These are phyloP conservation scores for Penicillium psychrosexuale DNA, from an alignment of 2,329 filamentous ascomycete species.

Conservation along the genomic window DNA sequence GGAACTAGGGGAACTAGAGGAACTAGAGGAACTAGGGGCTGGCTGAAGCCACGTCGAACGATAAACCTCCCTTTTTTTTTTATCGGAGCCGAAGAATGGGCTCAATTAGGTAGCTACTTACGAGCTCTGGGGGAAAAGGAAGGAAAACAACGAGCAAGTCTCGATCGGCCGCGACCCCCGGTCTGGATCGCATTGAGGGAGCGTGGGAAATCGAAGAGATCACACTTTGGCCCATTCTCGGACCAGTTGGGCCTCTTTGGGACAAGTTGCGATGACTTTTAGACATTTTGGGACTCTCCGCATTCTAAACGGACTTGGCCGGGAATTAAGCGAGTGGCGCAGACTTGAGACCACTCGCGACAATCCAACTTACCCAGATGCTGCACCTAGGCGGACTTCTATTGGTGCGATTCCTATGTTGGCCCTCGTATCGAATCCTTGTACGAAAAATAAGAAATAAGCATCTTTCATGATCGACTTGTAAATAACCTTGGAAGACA, in stretches of 20 bases:
- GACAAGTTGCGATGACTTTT: neutral
- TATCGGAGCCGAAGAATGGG: constrained; percentile 16
- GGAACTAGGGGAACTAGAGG: neutral
- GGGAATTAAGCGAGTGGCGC: constrained; percentile 28
- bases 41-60: constrained; percentile 7
- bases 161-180: constrained; percentile 11
- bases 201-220: neutral
- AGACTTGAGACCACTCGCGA: neutral
- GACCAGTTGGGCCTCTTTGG: neutral
- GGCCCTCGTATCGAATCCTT: neutral
- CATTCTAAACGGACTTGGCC: constrained; percentile 23
- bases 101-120: neutral
- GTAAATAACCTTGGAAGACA: neutral
- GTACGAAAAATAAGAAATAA: neutral
- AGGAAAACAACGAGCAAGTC: neutral
- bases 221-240: neutral
- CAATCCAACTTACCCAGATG: no score
- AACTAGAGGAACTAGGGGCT: constrained; percentile 2
- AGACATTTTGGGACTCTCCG: constrained; percentile 1
- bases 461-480: neutral
- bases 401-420: neutral
- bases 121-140: neutral
- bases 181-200: constrained; percentile 3
- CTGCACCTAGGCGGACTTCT: neutral
- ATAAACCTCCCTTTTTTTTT: neutral